Percentiles rank a stretch among this genome's conserved stretches.
Conservation (phyloP, 305 asterid genomes). For the Solanum hybrid region DNA sequence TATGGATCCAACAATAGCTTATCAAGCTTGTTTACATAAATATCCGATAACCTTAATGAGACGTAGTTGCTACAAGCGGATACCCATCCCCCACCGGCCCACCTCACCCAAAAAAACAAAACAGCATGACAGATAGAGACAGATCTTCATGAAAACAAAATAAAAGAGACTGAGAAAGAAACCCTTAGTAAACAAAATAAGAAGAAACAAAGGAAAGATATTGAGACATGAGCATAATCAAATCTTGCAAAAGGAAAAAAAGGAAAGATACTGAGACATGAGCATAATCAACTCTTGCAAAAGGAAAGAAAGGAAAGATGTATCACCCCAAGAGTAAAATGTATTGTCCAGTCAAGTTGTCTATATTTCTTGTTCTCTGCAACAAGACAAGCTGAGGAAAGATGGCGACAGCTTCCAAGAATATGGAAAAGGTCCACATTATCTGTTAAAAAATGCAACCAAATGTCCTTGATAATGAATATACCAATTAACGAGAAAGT, state of each 20-base stretch:
- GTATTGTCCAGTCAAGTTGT: slow-evolving; percentile 94
- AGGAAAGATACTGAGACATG: not conserved
- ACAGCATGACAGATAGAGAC: not conserved
- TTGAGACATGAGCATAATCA: not conserved
- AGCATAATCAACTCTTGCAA: not conserved
- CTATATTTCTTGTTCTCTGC: slow-evolving; percentile 91
- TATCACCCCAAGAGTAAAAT: slow-evolving; percentile 79
- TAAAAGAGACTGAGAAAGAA: not conserved
- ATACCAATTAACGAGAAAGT: not conserved
- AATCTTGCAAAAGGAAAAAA: not conserved
- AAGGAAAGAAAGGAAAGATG: not conserved
- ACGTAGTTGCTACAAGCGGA: not conserved
- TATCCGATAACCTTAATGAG: not conserved
- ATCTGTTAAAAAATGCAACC: slow-evolving; percentile 33
- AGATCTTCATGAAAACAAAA: not conserved
- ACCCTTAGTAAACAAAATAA: not conserved
- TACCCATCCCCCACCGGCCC: not conserved
- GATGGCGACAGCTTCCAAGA: slow-evolving; percentile 90
- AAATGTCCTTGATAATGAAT: not conserved
- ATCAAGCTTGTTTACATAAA: not conserved
- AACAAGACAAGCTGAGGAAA: slow-evolving; percentile 89
- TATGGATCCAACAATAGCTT: not conserved
- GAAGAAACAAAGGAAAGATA: not conserved
- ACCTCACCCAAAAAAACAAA: not conserved
- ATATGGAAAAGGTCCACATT: slow-evolving; percentile 84